Conservation (phyloP, 2,329 filamentous ascomycete species). For the Peltaster fructicola region DNA sequence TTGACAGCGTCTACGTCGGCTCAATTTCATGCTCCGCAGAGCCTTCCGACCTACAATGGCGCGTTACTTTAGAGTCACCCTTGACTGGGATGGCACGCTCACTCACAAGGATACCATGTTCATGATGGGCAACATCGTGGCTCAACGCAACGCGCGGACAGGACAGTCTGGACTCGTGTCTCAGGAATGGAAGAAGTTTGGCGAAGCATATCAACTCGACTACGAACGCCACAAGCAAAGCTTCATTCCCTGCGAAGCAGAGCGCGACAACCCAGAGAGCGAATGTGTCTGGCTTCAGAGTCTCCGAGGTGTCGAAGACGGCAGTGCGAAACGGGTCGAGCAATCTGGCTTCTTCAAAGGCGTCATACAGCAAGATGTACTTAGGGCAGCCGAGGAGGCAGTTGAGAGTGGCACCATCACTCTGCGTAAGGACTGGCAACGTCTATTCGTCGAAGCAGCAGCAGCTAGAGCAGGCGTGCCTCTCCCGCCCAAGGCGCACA, state of each 20-base stretch:
- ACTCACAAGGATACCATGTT: slow-evolving; percentile 28
- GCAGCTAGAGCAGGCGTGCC: no score
- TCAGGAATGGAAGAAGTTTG: slow-evolving; percentile 19
- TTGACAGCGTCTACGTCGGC: no score
- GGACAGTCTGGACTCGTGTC: slow-evolving; percentile 6
- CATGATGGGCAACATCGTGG: slow-evolving; percentile 23
- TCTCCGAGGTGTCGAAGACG: slow-evolving; percentile 22
- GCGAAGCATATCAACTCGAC: slow-evolving; percentile 25
- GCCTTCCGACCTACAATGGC: no score
- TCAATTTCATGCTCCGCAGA: no score
- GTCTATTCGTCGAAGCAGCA: slow-evolving; percentile 15
- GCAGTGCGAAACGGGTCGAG: slow-evolving; percentile 24
- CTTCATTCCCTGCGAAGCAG: slow-evolving; percentile 12
- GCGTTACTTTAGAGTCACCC: slow-evolving; percentile 23
- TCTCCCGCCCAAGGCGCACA: not conserved
- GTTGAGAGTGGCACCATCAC: slow-evolving; percentile 17
- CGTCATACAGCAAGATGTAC: slow-evolving; percentile 18
- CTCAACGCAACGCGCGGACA: slow-evolving; percentile 11
- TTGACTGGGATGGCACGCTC: slow-evolving; percentile 33
- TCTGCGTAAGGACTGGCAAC: slow-evolving; percentile 21
- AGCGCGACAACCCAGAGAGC: slow-evolving; percentile 16
- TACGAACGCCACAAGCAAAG: slow-evolving; percentile 17
- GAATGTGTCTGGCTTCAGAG: slow-evolving; percentile 23
- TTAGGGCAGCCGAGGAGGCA: slow-evolving; percentile 11
- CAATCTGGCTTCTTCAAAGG: slow-evolving; percentile 23